Evolutionary conservation across 306 rosid genomes (phyloP), one percentile per base, ranked within the genome.

Genomic region (cucumber (Cucumis sativus)): DNA sequence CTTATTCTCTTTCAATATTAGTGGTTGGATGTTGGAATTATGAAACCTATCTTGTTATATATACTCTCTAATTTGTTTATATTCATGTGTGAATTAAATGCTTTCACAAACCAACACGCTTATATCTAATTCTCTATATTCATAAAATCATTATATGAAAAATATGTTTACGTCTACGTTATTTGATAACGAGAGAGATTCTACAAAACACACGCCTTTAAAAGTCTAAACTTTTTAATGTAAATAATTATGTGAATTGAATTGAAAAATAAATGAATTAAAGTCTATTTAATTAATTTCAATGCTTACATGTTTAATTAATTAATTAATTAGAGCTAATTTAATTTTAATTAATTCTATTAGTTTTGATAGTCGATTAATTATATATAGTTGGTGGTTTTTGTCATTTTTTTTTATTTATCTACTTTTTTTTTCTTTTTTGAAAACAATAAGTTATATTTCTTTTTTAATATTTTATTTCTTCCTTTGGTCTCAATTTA

Each of bases 11-110:
- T 49, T 4, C 60, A 71, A 71, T 71, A 71, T 71, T 49, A 45
- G 76, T 71, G 76, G 74, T 68, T 71, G 76, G 76, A 47, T 45
- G 39, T 25, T 47, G 56, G 37, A 43, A 68, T 68, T 68, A 67
- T 67, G 52, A 40, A 40, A 28, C 30, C 30, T 28, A 28, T 28
- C 8, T 8, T 47, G 0, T 47, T 47, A 47, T 66, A 66, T 66
- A 66, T 10, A 1, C 4, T 7, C 15, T 39, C 8, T 9, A 66
- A 69, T 12, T 69, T 43, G 37, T 45, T 69, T 45, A 20, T 5
- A 39, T 21, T 21, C n/a, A 30, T 37, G 18, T 71, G 17, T 49
- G 59, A 71, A 71, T 14, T 71, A 47, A 71, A 71, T 71, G 76
- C 25, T 49, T 25, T 25, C 20, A 3, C 2, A 69, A 69, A 45